A percentile compares a stretch with the other conserved stretches of the same genome.
phyloP scores from a whole-genome alignment of 495 filamentous ascomycete genomes.

The Lasiosphaeriaceae sp. region DNA sequence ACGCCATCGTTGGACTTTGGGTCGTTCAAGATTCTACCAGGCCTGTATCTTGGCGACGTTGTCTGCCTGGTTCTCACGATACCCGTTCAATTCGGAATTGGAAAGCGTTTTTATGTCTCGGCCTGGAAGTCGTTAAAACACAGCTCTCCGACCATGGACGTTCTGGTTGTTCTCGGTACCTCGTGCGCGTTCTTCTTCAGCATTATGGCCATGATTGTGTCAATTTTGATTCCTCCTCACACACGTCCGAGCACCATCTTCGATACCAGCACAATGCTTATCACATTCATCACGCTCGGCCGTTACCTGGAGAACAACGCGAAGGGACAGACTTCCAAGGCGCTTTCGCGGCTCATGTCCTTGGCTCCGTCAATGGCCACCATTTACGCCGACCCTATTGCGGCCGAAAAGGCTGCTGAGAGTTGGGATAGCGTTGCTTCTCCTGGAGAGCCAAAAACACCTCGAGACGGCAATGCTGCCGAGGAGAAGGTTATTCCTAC shows the following conservation, averaged over 20 bases:
- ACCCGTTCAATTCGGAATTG: conserved; percentile 95
- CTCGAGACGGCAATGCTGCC: conserved; percentile 51
- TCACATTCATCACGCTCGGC: conserved; percentile 91
- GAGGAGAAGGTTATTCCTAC: conserved; percentile 86
- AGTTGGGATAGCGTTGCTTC: conserved; percentile 54
- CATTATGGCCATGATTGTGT: conserved; percentile 79
- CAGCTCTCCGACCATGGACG: conserved; percentile 93
- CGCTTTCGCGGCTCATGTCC: conserved; percentile 92
- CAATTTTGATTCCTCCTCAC: conserved; percentile 65
- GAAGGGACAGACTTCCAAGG: conserved; percentile 95
- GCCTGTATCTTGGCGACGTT: conserved; percentile 83
- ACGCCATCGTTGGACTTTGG: conserved; percentile 71
- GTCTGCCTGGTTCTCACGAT: conserved; percentile 79
- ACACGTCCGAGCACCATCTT: conserved; percentile 81
- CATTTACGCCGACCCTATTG: conserved; percentile 95
- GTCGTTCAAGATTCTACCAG: conserved; percentile 57
- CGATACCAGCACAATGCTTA: conserved; percentile 97
- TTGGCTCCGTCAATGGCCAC: conserved; percentile 94
- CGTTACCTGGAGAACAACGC: conserved; percentile 92
- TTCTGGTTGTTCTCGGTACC: conserved; percentile 89
- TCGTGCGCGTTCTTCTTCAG: conserved; percentile 99
- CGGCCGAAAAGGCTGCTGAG: conserved; percentile 84
- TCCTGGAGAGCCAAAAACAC: conserved; percentile 41
- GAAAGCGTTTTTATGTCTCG: conserved; percentile 84
- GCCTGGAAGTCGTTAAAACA: conserved; percentile 91